Percentiles rank a stretch among this genome's conserved stretches.
These are phyloP conservation scores for Olyra latifolia DNA, from an alignment of 176 grass and related monocot genomes.

Conservation along the genomic window DNA sequence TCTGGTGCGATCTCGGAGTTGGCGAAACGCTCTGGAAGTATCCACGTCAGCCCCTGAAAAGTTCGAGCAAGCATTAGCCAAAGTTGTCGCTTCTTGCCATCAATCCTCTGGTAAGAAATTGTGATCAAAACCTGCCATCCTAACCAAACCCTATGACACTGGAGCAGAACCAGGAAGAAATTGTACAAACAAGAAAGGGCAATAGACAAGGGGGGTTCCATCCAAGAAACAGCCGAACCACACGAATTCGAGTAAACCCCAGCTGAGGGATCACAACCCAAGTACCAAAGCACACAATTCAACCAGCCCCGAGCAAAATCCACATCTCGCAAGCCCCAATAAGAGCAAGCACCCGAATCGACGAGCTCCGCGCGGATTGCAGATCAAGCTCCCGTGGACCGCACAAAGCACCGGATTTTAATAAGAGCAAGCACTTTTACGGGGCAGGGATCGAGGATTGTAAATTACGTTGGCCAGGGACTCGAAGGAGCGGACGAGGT, in stretches of 20 bases:
- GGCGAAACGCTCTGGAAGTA: constrained; percentile 91
- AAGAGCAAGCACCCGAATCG: neutral
- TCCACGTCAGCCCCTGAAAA: constrained; percentile 80
- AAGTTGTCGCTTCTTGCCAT: neutral
- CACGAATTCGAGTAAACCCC: neutral
- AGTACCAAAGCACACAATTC: neutral
- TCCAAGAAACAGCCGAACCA: neutral
- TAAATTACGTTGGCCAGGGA: constrained; percentile 79
- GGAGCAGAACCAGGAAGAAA: neutral
- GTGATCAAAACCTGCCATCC: neutral
- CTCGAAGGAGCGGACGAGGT: constrained; percentile 93
- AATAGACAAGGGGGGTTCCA: neutral
- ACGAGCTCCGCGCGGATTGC: neutral
- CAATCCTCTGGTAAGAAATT: neutral
- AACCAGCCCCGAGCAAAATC: neutral
- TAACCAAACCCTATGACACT: neutral
- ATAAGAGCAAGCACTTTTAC: neutral
- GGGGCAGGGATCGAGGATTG: neutral
- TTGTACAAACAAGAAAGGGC: neutral
- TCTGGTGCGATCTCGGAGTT: constrained; percentile 91
- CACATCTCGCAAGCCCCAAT: neutral
- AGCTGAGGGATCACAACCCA: neutral
- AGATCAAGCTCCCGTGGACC: constrained; percentile 1
- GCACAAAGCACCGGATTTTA: neutral
- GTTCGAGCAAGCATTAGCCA: constrained; percentile 2